Evolutionary conservation across 2,329 filamentous ascomycete genomes (phyloP).

Genomic region (Colletotrichum destructivum): DNA sequence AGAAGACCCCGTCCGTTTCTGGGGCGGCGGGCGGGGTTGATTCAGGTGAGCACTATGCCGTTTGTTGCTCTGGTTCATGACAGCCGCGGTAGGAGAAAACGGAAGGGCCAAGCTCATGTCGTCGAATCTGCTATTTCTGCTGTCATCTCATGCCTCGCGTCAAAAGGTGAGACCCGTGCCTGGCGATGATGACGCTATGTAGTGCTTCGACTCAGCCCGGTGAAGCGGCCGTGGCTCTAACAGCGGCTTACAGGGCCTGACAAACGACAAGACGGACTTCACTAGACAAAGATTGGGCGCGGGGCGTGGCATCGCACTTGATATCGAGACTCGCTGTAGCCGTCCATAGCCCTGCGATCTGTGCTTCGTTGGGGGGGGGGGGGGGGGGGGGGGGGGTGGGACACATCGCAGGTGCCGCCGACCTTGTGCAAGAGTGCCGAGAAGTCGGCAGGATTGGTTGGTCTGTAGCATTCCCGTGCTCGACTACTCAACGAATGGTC

Average conservation of each 20-base stretch:
- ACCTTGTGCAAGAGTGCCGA: conserved; percentile 9
- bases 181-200: not conserved
- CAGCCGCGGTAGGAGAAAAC: conserved; percentile 12
- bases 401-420: conserved; percentile 26
- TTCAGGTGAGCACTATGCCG: conserved; percentile 8
- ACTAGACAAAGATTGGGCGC: not conserved
- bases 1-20: not conserved
- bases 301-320: conserved; percentile 9
- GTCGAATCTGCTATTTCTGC: not conserved
- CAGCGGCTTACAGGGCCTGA: not conserved
- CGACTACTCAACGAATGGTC: conserved; percentile 27
- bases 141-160: conserved; percentile 6
- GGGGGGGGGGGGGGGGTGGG: too few relatives aligned
- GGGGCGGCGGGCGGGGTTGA: not conserved
- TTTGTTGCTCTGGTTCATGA: not conserved
- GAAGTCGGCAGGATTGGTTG: conserved; percentile 13
- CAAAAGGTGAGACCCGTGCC: conserved; percentile 18
- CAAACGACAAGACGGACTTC: not conserved
- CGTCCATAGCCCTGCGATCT: not conserved
- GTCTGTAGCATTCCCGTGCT: not conserved
- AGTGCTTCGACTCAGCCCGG: not conserved
- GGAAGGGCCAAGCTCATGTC: conserved; percentile 17
- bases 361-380: not conserved
- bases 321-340: not conserved
- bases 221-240: not conserved